These are phyloP conservation scores for Saccharomyces uvarum DNA, from an alignment of 1,139 yeast species.

Conservation along the genomic window DNA sequence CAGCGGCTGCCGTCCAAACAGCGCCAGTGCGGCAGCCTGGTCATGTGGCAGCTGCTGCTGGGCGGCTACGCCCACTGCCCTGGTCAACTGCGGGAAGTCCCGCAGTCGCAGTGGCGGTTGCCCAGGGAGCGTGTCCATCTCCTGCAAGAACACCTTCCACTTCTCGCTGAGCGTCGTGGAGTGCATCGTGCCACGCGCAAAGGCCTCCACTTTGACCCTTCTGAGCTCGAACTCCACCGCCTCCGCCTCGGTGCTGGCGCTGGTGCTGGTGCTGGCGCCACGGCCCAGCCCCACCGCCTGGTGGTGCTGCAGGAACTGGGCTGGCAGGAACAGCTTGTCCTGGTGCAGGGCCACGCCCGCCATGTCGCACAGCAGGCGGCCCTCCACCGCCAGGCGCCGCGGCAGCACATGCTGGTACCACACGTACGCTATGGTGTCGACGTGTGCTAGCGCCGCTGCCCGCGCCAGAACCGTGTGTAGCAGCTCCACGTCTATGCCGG, in stretches of 20 bases:
- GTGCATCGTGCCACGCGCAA: conserved; percentile 20
- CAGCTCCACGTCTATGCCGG: background rate
- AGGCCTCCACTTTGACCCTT: conserved; percentile 25
- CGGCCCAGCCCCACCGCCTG: conserved; percentile 7
- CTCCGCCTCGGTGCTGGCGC: conserved; percentile 4
- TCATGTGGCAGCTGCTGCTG: conserved; percentile 7
- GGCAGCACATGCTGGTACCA: conserved; percentile 28
- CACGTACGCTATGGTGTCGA: conserved; percentile 21
- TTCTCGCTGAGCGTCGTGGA: conserved; percentile 22
- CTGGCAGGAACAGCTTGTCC: conserved; percentile 19
- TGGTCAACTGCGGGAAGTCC: conserved; percentile 24
- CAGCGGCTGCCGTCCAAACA: conserved; percentile 18
- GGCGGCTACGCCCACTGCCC: conserved; percentile 10
- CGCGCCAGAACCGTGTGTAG: background rate
- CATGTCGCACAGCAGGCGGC: conserved; percentile 21
- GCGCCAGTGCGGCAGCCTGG: conserved; percentile 5
- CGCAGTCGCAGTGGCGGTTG: conserved; percentile 14
- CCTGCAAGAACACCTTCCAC: conserved; percentile 30
- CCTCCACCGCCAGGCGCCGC: conserved; percentile 18
- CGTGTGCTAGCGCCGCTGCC: conserved; percentile 20
- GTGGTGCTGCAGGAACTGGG: conserved; percentile 21
- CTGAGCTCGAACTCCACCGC: conserved; percentile 18
- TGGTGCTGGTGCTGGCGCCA: background rate
- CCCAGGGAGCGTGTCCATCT: conserved; percentile 21
- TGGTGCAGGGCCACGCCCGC: conserved; percentile 21